phyloP scores from a whole-genome alignment of 805 yeast genomes.

The Suhomyces sp. region DNA sequence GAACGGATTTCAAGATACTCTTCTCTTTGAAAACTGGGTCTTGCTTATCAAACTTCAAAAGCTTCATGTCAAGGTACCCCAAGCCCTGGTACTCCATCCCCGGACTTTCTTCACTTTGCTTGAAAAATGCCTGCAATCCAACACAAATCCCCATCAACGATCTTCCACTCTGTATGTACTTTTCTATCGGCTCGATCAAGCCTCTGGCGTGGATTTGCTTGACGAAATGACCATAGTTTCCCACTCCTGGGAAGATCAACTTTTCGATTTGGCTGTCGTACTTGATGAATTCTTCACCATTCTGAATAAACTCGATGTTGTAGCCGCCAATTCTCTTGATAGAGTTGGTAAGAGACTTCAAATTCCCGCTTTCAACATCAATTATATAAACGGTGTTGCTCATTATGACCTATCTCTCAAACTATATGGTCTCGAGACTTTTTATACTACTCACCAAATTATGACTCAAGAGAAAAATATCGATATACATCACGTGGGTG shows the following conservation, averaged over 20 bases:
- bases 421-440: background rate
- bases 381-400: slow-evolving; percentile 57
- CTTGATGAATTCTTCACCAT: slow-evolving; percentile 51
- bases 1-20: slow-evolving; percentile 70
- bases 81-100: slow-evolving; percentile 57
- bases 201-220: slow-evolving; percentile 59
- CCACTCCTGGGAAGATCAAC: slow-evolving; percentile 93
- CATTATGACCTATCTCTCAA: slow-evolving; percentile 13
- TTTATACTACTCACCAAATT: background rate
- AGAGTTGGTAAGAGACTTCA: slow-evolving; percentile 87
- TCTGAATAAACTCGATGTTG: slow-evolving; percentile 57
- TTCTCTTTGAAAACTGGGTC: slow-evolving; percentile 30
- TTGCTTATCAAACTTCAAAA: slow-evolving; percentile 54
- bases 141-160: slow-evolving; percentile 97
- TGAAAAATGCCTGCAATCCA: slow-evolving; percentile 84
- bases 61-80: slow-evolving; percentile 41
- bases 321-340: slow-evolving; percentile 70
- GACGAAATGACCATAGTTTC: slow-evolving; percentile 93
- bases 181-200: slow-evolving; percentile 61
- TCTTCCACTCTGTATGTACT: slow-evolving; percentile 72
- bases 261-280: slow-evolving; percentile 44
- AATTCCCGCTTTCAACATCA: slow-evolving; percentile 92
- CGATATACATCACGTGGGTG: background rate
- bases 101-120: slow-evolving; percentile 72
- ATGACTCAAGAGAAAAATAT: background rate